Percentiles rank a stretch among this genome's conserved stretches.
These are phyloP conservation scores for Sugiyamaella mastotermitis DNA, from an alignment of 805 yeast genomes.

Conservation along the genomic window DNA sequence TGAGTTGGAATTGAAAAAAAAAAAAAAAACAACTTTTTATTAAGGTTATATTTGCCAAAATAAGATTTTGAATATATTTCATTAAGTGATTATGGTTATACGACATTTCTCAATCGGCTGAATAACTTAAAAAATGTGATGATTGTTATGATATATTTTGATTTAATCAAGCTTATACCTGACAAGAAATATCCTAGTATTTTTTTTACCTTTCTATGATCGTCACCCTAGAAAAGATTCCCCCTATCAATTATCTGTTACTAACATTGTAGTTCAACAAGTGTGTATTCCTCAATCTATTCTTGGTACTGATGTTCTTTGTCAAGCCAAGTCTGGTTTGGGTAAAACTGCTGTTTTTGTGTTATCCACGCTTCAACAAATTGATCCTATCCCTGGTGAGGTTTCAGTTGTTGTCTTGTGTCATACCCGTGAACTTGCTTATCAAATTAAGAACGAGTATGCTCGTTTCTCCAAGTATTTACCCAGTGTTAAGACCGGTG, in stretches of 20 bases:
- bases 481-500: slow-evolving; percentile 97
- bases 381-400: slow-evolving; percentile 97
- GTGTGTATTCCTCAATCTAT: slow-evolving; percentile 97
- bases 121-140: too few species aligned
- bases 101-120: too few species aligned
- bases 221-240: neutral
- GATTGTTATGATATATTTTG: too few species aligned
- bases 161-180: too few species aligned
- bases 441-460: slow-evolving; percentile 96
- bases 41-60: too few species aligned
- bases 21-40: too few species aligned
- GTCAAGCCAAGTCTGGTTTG: slow-evolving; percentile 99
- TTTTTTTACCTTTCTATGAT: too few species aligned
- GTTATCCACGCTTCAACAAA: slow-evolving; percentile 89
- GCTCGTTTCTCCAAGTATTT: slow-evolving; percentile 96
- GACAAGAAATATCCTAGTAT: too few species aligned
- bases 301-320: slow-evolving; percentile 93
- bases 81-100: too few species aligned
- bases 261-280: slow-evolving; percentile 74
- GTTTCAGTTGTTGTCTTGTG: slow-evolving; percentile 90
- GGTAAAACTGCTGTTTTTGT: slow-evolving; percentile 99
- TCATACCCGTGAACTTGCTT: slow-evolving; percentile 98
- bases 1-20: too few species aligned
- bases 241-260: neutral
- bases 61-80: too few species aligned